Percentiles rank a stretch among this genome's conserved stretches.
phyloP scores from a whole-genome alignment of 1,284 basidiomycete genomes.

The Flammula alnicola region DNA sequence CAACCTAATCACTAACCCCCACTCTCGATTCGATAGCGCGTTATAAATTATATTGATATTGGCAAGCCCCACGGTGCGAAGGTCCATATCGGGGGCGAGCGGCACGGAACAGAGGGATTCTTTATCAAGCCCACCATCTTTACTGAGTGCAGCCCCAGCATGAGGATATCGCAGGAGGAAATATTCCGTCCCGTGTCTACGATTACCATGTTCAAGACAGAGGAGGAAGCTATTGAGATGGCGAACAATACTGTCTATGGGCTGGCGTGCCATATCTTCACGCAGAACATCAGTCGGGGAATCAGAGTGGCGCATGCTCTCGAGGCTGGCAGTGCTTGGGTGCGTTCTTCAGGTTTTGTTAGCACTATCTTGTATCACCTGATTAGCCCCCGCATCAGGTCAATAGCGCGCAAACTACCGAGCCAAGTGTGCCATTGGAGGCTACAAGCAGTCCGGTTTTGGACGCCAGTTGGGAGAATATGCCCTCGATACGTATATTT shows the following conservation, averaged over 20 bases:
- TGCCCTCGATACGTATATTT: no score
- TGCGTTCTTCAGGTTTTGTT: constrained; percentile 24
- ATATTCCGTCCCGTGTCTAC: constrained; percentile 88
- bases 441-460: constrained; percentile 81
- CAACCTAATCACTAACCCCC: neutral
- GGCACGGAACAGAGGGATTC: constrained; percentile 74
- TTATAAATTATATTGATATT: constrained; percentile 75
- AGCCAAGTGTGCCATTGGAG: constrained; percentile 73
- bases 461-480: no score
- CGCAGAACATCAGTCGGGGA: constrained; percentile 70
- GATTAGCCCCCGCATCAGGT: constrained; percentile 52
- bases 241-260: constrained; percentile 89
- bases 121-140: constrained; percentile 86
- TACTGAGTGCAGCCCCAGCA: constrained; percentile 73
- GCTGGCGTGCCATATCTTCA: constrained; percentile 79
- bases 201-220: constrained; percentile 73
- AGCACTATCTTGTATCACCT: neutral
- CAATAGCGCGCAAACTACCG: constrained; percentile 68
- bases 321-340: constrained; percentile 78
- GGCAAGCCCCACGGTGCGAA: constrained; percentile 87
- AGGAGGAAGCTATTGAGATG: constrained; percentile 69
- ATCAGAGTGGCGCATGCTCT: constrained; percentile 71
- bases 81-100: constrained; percentile 77
- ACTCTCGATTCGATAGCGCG: constrained; percentile 29
- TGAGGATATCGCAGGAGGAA: constrained; percentile 90